Percentiles rank a stretch among this genome's conserved stretches.
Conservation (phyloP, 169 alveolate species). For the Plasmodium cynomolgi region DNA sequence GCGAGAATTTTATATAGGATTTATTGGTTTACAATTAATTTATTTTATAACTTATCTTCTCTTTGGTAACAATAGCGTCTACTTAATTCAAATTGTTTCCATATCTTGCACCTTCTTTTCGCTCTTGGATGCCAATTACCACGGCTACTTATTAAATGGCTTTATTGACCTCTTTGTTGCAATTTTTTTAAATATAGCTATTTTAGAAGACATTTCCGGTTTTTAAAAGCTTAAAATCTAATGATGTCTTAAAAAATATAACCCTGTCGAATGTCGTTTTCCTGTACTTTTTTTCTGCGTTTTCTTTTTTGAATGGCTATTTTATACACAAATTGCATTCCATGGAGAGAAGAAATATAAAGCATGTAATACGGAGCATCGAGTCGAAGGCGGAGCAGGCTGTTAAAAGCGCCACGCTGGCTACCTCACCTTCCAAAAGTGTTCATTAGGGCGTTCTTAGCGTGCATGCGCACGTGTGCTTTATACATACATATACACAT, state of each 20-base stretch:
- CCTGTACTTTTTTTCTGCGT: slow-evolving; percentile 53
- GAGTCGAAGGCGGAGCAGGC: slow-evolving; percentile 40
- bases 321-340: slow-evolving; percentile 62
- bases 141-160: slow-evolving; percentile 71
- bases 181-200: slow-evolving; percentile 63
- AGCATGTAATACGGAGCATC: slow-evolving; percentile 52
- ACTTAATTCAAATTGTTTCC: slow-evolving; percentile 58
- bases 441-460: neutral
- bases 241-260: slow-evolving; percentile 56
- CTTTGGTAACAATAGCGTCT: slow-evolving; percentile 61
- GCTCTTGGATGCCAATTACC: slow-evolving; percentile 68
- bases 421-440: slow-evolving; percentile 1
- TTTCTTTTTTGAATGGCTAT: slow-evolving; percentile 56
- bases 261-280: slow-evolving; percentile 62
- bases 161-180: slow-evolving; percentile 65
- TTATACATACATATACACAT: neutral
- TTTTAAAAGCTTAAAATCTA: slow-evolving; percentile 54
- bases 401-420: neutral
- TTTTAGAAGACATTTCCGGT: slow-evolving; percentile 48
- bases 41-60: slow-evolving; percentile 68
- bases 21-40: slow-evolving; percentile 70
- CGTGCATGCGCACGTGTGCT: neutral
- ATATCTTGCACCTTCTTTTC: slow-evolving; percentile 71
- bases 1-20: slow-evolving; percentile 73
- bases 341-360: slow-evolving; percentile 57